Evolutionary conservation across 805 yeast species (phyloP).

Genomic region (Brettanomyces custersianus): DNA sequence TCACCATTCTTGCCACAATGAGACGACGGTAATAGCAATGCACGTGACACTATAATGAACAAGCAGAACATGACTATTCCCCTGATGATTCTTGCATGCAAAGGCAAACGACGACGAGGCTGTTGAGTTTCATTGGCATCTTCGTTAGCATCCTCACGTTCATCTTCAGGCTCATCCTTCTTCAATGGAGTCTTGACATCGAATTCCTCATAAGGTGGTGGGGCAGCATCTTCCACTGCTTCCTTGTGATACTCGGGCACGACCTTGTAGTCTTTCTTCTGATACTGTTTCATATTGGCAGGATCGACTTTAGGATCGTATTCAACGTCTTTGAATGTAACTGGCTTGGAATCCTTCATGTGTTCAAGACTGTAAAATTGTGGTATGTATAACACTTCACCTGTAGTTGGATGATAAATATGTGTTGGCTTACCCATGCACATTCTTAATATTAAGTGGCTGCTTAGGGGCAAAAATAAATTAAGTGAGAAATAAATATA

Average conservation of each 20-base stretch:
- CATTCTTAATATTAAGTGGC: neutral
- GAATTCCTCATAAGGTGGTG: neutral
- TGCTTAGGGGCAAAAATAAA: too few relatives aligned
- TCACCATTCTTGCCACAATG: neutral
- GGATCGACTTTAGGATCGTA: constrained; percentile 24
- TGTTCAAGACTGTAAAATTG: neutral
- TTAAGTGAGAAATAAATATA: too few relatives aligned
- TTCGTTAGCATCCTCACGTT: neutral
- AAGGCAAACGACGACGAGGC: too few relatives aligned
- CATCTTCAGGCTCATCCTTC: neutral
- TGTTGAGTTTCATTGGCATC: too few relatives aligned
- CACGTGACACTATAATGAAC: too few relatives aligned
- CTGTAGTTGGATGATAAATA: constrained; percentile 3
- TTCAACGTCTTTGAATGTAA: constrained; percentile 17
- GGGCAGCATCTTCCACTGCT: neutral
- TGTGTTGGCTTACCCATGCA: constrained; percentile 7
- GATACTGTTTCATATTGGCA: constrained; percentile 24
- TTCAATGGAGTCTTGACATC: too few relatives aligned
- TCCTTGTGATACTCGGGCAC: constrained; percentile 11
- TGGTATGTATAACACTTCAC: neutral
- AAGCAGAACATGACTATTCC: too few relatives aligned
- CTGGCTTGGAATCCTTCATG: neutral
- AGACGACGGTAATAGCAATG: too few relatives aligned
- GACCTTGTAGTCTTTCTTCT: constrained; percentile 23
- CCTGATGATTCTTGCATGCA: too few relatives aligned